Conservation (phyloP, 345 rosid species). For the Sapria himalayana region DNA sequence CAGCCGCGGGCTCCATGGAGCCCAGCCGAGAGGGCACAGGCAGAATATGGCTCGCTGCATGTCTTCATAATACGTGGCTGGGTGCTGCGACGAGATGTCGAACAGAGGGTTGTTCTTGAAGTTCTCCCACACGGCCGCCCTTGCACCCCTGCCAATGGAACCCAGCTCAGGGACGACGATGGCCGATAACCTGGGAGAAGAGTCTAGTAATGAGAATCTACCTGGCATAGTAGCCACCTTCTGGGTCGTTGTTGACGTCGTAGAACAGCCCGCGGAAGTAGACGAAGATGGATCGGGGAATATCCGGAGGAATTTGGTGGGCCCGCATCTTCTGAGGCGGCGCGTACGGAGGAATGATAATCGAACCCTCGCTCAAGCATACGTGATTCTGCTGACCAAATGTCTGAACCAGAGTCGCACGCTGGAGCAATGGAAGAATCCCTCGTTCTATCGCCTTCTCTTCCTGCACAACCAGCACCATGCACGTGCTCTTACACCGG, state of each 20-base stretch:
- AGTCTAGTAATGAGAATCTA: conserved; percentile 12
- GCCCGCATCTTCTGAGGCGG: conserved; percentile 92
- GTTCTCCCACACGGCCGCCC: conserved; percentile 98
- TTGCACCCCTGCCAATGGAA: conserved; percentile 49
- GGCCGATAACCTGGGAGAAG: no score
- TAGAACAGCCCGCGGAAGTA: conserved; percentile 91
- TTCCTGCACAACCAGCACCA: conserved; percentile 24
- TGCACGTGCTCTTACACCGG: no score
- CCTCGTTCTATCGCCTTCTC: conserved; percentile 89
- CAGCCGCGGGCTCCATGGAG: conserved; percentile 94
- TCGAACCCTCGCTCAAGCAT: conserved; percentile 73
- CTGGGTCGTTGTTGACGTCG: conserved; percentile 86
- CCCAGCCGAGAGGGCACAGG: conserved; percentile 93
- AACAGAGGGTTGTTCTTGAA: conserved; percentile 82
- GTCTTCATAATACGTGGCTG: conserved; percentile 85
- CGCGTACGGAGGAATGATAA: conserved; percentile 90
- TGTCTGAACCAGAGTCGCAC: conserved; percentile 83
- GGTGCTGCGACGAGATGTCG: conserved; percentile 91
- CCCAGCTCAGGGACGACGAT: no score
- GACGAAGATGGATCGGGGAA: conserved; percentile 79
- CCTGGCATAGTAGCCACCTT: conserved; percentile 97
- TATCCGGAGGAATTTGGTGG: conserved; percentile 50
- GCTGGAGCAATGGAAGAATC: conserved; percentile 55
- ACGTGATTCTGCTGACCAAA: conserved; percentile 92
- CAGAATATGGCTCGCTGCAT: conserved; percentile 92